Percentiles rank a stretch among this genome's conserved stretches.
Conservation (phyloP, 2,329 filamentous ascomycete species). For the Bipolaris zeicola region DNA sequence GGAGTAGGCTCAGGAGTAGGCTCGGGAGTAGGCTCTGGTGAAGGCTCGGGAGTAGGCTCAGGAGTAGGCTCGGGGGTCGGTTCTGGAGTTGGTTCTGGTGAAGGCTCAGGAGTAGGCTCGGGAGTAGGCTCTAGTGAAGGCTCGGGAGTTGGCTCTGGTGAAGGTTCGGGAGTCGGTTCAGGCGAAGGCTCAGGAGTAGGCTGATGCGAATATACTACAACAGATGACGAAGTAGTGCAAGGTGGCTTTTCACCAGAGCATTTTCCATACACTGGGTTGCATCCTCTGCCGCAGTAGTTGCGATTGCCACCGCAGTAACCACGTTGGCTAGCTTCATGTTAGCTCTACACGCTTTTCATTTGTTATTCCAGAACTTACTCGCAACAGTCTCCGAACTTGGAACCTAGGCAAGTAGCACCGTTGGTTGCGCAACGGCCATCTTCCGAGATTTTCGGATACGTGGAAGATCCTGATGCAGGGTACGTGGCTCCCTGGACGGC, state of each 20-base stretch:
- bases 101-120: neutral
- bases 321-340: neutral
- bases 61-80: no score
- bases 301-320: neutral
- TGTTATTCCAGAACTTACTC: neutral
- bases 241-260: neutral
- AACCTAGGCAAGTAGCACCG: neutral
- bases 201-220: neutral
- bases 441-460: constrained; percentile 28
- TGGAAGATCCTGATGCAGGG: no score
- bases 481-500: no score
- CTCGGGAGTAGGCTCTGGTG: no score
- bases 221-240: neutral
- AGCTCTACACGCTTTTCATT: neutral
- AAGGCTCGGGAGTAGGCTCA: no score
- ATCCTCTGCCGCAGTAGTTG: neutral
- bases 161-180: neutral
- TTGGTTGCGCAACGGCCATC: neutral
- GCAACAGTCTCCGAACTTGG: neutral
- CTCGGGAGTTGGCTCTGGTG: no score
- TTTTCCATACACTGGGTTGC: neutral
- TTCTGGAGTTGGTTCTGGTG: neutral
- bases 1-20: no score
- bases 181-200: no score
- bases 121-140: neutral